Evolutionary conservation across 352 stramenopile species (phyloP), one percentile per base, ranked within the genome.

Genomic region (Globisporangium megalacanthum): DNA sequence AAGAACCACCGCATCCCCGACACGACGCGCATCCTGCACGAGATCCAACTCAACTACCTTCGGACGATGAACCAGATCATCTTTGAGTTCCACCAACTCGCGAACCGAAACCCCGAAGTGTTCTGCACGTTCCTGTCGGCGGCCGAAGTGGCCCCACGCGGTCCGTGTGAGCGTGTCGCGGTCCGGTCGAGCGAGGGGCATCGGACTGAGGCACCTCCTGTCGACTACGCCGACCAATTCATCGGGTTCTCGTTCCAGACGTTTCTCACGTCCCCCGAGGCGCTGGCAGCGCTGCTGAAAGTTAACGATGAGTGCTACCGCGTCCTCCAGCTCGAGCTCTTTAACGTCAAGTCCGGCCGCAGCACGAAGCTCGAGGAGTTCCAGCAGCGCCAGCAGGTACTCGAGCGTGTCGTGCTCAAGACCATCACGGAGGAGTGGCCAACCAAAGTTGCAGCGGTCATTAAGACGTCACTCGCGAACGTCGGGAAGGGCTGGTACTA

Each of bases 1-100:
- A 91, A 89, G 48, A 81, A 68, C 15, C 56, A 79, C 55, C 75
- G 77, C 0, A 77, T 88, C 22, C 84, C 84, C 2, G 83, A 94
- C 48, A 92, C 86, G 4, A 79, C 82, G 15, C 77, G 72, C 0
- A 68, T 97, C 14, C 54, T 97, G 13, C 73, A 92, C 20, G 88
- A 98, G 61, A 89, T 97, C 46, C 90, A 95, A 61, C 69, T 96
- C 0, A 89, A 96, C 52, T 98, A 95, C 64, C 63, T 96, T 42
- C 84, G 93, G 11, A 89, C 89, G 8, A 97, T 98, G 87, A 96
- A 95, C 70, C 83, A 83, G 54, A 91, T 97, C 35, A 73, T 97
- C 4, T 90, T 97, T 33, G 79, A 92, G n/a, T 85, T 70, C 31
- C 82, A 94, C 41, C 78, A 90, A 37, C 58, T 75, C 52, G 42